Conservation (phyloP, 805 yeast genomes). For the Candida awuae region DNA sequence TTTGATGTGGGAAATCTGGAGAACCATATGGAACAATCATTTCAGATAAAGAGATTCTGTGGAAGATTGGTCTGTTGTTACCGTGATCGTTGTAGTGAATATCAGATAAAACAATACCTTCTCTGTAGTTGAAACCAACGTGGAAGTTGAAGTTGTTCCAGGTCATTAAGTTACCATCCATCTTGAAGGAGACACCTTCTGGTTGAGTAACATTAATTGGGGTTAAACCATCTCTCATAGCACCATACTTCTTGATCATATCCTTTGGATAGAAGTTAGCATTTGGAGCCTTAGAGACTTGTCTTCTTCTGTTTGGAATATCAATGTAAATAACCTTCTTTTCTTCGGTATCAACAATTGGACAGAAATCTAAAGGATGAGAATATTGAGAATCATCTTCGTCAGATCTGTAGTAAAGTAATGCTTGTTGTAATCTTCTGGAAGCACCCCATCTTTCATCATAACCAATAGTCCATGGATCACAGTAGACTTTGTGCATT, state of each 20-base stretch:
- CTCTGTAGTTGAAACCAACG: constrained; percentile 79
- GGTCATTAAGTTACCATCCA: constrained; percentile 59
- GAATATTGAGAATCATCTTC: constrained; percentile 66
- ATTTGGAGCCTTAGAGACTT: constrained; percentile 59
- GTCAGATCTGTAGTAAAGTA: constrained; percentile 66
- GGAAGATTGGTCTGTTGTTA: constrained; percentile 63
- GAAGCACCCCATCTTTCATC: constrained; percentile 70
- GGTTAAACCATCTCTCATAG: constrained; percentile 53
- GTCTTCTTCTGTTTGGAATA: constrained; percentile 67
- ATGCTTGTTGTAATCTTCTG: constrained; percentile 70
- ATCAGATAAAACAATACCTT: constrained; percentile 73
- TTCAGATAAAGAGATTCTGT: constrained; percentile 68
- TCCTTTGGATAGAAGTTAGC: constrained; percentile 64
- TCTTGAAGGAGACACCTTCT: constrained; percentile 70
- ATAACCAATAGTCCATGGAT: constrained; percentile 60
- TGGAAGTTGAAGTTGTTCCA: constrained; percentile 78
- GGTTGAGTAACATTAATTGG: constrained; percentile 73
- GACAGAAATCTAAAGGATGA: constrained; percentile 75
- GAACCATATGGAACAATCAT: constrained; percentile 83
- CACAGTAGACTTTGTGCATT: constrained; percentile 55
- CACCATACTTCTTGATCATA: constrained; percentile 52
- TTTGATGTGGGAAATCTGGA: constrained; percentile 73
- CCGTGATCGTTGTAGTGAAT: constrained; percentile 71
- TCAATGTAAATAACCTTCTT: constrained; percentile 65
- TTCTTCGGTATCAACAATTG: constrained; percentile 68